These are phyloP conservation scores for Neurospora terricola DNA, from an alignment of 495 filamentous ascomycete genomes.

Conservation along the genomic window DNA sequence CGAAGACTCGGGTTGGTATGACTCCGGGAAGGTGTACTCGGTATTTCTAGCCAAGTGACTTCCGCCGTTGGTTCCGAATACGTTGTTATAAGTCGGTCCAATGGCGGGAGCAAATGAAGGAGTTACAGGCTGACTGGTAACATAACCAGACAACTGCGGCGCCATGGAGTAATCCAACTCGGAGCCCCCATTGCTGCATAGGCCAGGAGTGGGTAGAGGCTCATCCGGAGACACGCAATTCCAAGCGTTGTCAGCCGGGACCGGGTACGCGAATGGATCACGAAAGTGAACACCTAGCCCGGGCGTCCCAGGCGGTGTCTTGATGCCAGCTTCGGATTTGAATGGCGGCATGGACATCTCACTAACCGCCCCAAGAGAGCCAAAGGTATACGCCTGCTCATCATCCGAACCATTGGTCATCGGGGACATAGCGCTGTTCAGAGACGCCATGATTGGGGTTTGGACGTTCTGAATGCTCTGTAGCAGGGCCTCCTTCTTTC, in stretches of 20 bases:
- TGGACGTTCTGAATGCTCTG: constrained; percentile 26
- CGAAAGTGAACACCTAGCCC: constrained; percentile 25
- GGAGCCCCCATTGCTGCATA: constrained; percentile 32
- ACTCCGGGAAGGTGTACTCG: constrained; percentile 34
- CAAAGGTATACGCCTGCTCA: constrained; percentile 21
- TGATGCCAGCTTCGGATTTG: constrained; percentile 27
- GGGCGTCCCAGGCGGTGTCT: constrained; percentile 39
- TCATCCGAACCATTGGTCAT: constrained; percentile 30
- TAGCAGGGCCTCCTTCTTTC: constrained; percentile 31
- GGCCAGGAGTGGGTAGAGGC: constrained; percentile 33
- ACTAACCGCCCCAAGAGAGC: constrained; percentile 12
- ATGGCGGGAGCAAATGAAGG: constrained; percentile 32
- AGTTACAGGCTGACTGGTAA: constrained; percentile 33
- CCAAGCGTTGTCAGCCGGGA: constrained; percentile 19
- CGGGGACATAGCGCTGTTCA: constrained; percentile 26
- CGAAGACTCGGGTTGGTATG: constrained; percentile 31
- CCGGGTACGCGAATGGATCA: constrained; percentile 21
- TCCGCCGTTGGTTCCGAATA: constrained; percentile 12
- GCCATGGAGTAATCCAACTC: constrained; percentile 29
- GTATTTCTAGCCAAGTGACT: constrained; percentile 16
- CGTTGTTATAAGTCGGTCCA: constrained; percentile 24
- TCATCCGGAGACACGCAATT: constrained; percentile 29
- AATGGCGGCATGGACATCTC: constrained; percentile 12
- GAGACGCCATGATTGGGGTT: constrained; percentile 24
- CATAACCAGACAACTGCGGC: constrained; percentile 29